Percentiles rank a stretch among this genome's conserved stretches.
Conservation (phyloP, 2,329 filamentous ascomycete genomes). For the Aspergillus fumigatiaffinis region DNA sequence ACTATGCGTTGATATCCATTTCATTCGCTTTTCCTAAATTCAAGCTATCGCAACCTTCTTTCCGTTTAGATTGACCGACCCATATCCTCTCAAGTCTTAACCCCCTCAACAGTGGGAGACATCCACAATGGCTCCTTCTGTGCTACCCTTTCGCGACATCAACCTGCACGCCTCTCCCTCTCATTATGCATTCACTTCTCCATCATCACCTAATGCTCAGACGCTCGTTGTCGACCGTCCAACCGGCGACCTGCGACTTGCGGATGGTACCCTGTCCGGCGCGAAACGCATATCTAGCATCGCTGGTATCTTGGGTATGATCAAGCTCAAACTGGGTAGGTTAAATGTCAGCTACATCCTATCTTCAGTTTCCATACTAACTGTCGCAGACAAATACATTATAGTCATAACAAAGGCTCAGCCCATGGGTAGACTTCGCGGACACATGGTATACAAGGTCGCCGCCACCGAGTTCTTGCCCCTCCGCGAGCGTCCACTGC, state of each 20-base stretch:
- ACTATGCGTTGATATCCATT: conserved; percentile 11
- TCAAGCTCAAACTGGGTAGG: conserved; percentile 86
- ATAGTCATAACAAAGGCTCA: conserved; percentile 93
- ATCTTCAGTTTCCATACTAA: conserved; percentile 10
- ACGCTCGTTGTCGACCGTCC: conserved; percentile 87
- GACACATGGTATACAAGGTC: conserved; percentile 94
- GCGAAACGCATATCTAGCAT: conserved; percentile 89
- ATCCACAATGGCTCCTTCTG: conserved; percentile 30
- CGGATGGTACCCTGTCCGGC: conserved; percentile 70
- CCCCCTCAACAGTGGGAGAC: not conserved
- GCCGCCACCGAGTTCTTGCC: conserved; percentile 88
- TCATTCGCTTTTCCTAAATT: not conserved
- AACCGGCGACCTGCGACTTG: conserved; percentile 82
- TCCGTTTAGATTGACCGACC: conserved; percentile 1
- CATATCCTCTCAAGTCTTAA: conserved; percentile 5
- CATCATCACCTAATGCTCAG: conserved; percentile 83
- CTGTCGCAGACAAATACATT: conserved; percentile 76
- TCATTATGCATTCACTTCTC: conserved; percentile 94
- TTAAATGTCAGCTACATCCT: conserved; percentile 6
- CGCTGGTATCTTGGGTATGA: conserved; percentile 87
- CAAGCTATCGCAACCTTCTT: not conserved
- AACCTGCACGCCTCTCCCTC: conserved; percentile 90
- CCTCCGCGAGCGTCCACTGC: conserved; percentile 84
- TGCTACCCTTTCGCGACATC: conserved; percentile 85
- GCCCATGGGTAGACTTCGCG: conserved; percentile 84